Evolutionary conservation across 1,284 basidiomycete genomes (phyloP).

Genomic region (Cryptococcus deneoformans): DNA sequence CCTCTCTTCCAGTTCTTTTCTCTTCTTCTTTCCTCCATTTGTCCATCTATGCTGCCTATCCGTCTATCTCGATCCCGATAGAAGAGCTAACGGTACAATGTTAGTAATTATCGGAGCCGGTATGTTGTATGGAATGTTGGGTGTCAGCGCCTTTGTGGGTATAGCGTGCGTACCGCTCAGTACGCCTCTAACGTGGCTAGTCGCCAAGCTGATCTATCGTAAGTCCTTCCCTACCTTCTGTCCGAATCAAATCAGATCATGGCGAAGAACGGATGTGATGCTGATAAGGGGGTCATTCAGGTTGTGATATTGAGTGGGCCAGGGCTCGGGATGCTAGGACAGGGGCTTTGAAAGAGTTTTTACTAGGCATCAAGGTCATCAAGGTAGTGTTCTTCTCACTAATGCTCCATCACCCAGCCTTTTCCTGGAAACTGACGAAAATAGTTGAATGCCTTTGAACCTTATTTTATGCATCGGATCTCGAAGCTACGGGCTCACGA

Average conservation of each 20-base stretch:
- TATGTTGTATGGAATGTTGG: slow-evolving; percentile 45
- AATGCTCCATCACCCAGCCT: neutral
- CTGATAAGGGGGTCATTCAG: slow-evolving; percentile 17
- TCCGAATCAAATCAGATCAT: too few relatives aligned
- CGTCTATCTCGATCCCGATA: neutral
- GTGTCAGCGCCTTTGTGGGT: slow-evolving; percentile 40
- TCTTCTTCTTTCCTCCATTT: too few relatives aligned
- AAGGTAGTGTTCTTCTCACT: slow-evolving; percentile 26
- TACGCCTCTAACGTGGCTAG: slow-evolving; percentile 26
- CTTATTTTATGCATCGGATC: slow-evolving; percentile 32
- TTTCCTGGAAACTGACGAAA: neutral
- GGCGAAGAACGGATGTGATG: neutral
- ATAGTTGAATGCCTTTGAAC: slow-evolving; percentile 48
- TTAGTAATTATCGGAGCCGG: slow-evolving; percentile 36
- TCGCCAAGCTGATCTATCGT: slow-evolving; percentile 41
- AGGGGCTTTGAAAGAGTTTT: slow-evolving; percentile 44
- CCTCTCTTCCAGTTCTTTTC: neutral
- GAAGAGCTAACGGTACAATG: neutral
- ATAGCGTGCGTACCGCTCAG: slow-evolving; percentile 38
- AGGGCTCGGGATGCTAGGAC: slow-evolving; percentile 38
- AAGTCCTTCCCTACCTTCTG: slow-evolving; percentile 3
- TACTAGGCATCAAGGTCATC: slow-evolving; percentile 46
- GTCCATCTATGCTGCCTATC: neutral
- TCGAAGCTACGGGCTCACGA: slow-evolving; percentile 33
- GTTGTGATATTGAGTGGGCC: slow-evolving; percentile 40